A percentile compares a stretch with the other conserved stretches of the same genome.
Conservation (phyloP, 2,329 filamentous ascomycete genomes). For the Pseudogymnoascus sp. region DNA sequence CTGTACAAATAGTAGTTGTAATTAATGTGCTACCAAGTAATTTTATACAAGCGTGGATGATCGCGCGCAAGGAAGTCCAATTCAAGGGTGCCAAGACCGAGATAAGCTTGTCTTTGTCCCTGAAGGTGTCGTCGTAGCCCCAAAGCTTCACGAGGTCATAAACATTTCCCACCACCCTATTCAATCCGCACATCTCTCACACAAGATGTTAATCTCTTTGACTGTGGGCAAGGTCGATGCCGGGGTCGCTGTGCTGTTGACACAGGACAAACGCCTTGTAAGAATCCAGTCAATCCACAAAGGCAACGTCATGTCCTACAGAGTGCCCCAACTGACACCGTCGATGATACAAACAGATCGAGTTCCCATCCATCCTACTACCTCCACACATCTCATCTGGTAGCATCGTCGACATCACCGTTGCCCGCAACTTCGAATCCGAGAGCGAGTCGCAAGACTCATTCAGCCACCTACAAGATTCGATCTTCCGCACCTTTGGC, state of each 20-base stretch:
- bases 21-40: not conserved
- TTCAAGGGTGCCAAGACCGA: conserved; percentile 7
- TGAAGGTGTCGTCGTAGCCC: conserved; percentile 2
- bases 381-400: conserved; percentile 92
- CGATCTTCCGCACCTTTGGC: conserved; percentile 83
- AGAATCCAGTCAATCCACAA: conserved; percentile 28
- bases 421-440: conserved; percentile 75
- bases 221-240: conserved; percentile 99
- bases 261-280: conserved; percentile 94
- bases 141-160: not conserved
- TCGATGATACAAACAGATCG: conserved; percentile 58
- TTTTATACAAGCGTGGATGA: not conserved
- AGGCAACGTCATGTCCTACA: not conserved
- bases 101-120: conserved; percentile 9
- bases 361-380: conserved; percentile 95
- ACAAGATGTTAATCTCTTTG: conserved; percentile 86
- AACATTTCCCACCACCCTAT: not conserved
- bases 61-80: conserved; percentile 7
- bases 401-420: conserved; percentile 96
- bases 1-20: not conserved
- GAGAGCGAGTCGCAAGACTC: conserved; percentile 67
- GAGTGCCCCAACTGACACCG: conserved; percentile 20
- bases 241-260: conserved; percentile 92
- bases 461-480: conserved; percentile 81
- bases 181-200: conserved; percentile 8